A percentile compares a stretch with the other conserved stretches of the same genome.
Evolutionary conservation across 2,329 filamentous ascomycete species (phyloP).

Genomic region (Chrysosphaeria jannelii): DNA sequence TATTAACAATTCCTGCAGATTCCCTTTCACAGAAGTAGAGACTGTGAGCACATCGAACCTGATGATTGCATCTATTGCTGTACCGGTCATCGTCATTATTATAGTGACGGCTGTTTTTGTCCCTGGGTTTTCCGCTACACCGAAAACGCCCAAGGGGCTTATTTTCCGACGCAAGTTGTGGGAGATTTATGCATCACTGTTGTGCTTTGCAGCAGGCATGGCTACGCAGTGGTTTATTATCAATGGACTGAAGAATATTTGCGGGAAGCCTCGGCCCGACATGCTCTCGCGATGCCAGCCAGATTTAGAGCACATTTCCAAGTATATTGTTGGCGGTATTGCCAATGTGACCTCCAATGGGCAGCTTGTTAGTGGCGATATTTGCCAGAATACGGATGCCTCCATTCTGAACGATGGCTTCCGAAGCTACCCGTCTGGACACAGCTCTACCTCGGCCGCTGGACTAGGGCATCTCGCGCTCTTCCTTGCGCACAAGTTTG

Average conservation of each 20-base stretch:
- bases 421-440: slow-evolving; percentile 53
- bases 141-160: slow-evolving; percentile 27
- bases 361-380: slow-evolving; percentile 41
- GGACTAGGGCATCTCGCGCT: slow-evolving; percentile 66
- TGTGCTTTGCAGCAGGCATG: slow-evolving; percentile 48
- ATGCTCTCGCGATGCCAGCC: slow-evolving; percentile 41
- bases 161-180: slow-evolving; percentile 63
- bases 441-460: slow-evolving; percentile 44
- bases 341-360: slow-evolving; percentile 21
- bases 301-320: slow-evolving; percentile 29
- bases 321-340: slow-evolving; percentile 32
- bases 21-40: slow-evolving; percentile 38
- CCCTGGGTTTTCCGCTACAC: slow-evolving; percentile 36
- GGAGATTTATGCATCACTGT: slow-evolving; percentile 67
- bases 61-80: slow-evolving; percentile 26
- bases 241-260: slow-evolving; percentile 58
- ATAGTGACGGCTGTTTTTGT: slow-evolving; percentile 39
- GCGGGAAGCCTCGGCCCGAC: slow-evolving; percentile 47
- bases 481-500: slow-evolving; percentile 62
- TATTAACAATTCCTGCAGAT: slow-evolving; percentile 13
- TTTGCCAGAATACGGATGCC: slow-evolving; percentile 38
- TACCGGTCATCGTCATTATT: slow-evolving; percentile 37
- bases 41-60: slow-evolving; percentile 39
- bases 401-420: slow-evolving; percentile 49
- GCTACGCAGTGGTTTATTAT: slow-evolving; percentile 53